Evolutionary conservation across 257 asterid genomes (phyloP), one percentile per base, ranked within the genome.

Genomic region (Echium plantagineum): DNA sequence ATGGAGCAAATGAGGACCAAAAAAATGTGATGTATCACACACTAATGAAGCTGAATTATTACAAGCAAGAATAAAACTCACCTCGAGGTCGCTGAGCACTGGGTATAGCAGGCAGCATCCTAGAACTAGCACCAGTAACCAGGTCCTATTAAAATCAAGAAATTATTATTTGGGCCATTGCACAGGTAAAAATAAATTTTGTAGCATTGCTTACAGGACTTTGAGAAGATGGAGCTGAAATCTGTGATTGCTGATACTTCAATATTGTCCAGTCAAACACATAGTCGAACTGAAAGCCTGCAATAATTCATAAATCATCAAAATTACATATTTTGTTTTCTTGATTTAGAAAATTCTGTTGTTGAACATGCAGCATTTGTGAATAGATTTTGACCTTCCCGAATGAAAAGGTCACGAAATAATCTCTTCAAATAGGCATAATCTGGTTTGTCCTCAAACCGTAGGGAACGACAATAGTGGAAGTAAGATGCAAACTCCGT

Each of bases 231-330:
- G 95, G 85, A 74, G 94, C 78, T 31, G 94, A 78, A 80, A 86
- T 81, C 78, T 89, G 97, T 3, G 98, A 81, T 74, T 90, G 98
- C 78, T 85, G 98, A 71, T 85, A 90, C 83, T 85, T 90, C 81
- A 90, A 78, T 51, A 90, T 90, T 62, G 98, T 90, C 98, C 98
- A 87, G 77, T 90, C 98, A 76, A 90, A 90, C 64, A 90, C 94
- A 80, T 90, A 81, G 75, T 90, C 98, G 62, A 87, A 90, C 70
- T 87, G 98, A 78, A 90, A 90, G 62, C 98, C 98, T 90, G 75
- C 62, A 65, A 66, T 49, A 42, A 21, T 47, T 62, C 53, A 66
- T 53, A 46, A 59, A 48, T 17, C 15, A 63, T 60, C 24, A 65
- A 4, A 18, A 13, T 24, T 12, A 42, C 20, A 13, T 16, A 76